These are phyloP conservation scores for Sequoiadendron giganteum DNA, from an alignment of 75 land plant genomes.

Conservation along the genomic window DNA sequence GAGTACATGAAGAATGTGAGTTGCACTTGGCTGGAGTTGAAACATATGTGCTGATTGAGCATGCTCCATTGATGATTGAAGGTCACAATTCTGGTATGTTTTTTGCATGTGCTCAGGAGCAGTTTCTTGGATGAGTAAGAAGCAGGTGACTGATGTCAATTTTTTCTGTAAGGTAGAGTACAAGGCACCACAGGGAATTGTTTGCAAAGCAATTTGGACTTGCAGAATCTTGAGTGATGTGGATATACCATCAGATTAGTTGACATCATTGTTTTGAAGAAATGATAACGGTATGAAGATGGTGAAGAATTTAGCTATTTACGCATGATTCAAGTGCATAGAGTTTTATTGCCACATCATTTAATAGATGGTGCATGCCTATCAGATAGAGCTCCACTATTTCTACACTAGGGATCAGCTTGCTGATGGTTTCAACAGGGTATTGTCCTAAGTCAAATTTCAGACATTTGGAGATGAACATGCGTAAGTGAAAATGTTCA, in stretches of 20 bases:
- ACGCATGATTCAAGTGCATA: not conserved
- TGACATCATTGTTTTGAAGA: not conserved
- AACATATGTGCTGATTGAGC: not conserved
- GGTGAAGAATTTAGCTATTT: not conserved
- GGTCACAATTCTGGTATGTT: not conserved
- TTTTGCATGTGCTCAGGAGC: not conserved
- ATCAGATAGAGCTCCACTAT: not conserved
- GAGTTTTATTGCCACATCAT: not conserved
- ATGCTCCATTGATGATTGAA: not conserved
- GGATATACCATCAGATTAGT: not conserved
- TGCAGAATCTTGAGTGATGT: not conserved
- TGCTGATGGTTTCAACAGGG: not conserved
- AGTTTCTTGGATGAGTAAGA: not conserved
- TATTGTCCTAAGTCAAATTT: not conserved
- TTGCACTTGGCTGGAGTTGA: not conserved
- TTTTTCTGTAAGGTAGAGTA: not conserved
- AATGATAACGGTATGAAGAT: not conserved
- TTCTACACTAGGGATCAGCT: not conserved
- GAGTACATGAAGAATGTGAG: not conserved
- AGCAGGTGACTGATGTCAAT: not conserved
- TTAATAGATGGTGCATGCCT: not conserved
- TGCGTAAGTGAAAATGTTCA: not conserved
- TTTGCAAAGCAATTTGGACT: not conserved
- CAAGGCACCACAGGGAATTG: not conserved
- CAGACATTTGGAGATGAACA: not conserved